Evolutionary conservation across 2,329 filamentous ascomycete species (phyloP), one percentile per base, ranked within the genome.

Genomic region (Didymellaceae sp.): DNA sequence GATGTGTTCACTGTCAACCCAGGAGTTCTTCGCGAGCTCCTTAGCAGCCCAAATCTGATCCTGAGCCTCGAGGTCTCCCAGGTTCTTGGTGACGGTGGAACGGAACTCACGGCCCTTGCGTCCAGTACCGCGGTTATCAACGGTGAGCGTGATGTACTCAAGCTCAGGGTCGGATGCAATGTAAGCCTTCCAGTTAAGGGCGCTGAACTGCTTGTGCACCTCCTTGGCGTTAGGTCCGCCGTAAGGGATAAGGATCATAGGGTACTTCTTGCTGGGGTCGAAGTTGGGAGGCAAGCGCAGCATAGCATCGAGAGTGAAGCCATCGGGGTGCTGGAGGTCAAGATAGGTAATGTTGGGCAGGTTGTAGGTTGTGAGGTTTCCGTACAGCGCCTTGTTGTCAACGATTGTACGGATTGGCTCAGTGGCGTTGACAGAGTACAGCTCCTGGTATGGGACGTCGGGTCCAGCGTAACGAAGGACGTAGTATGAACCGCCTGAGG

Each of bases 1-100:
- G 11, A 89, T 78, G 61, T 85, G 81, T 9, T 80, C 68, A 1
- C 74, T 68, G 62, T 89, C 82, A 49, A 88, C 77, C 66, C 78
- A 89, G 0, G 71, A 46, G 51, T 80, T 75, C 48, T 76, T 74
- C 0, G 78, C 75, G 3, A 87, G 76, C 63, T 84, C 70, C 51
- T 80, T 74, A 0, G 86, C 86, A 0, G 85, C 86, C 80, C 82
- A 88, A 59, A 88, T 81, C 66, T 89, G 86, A 64, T 89, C 86
- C 16, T 80, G 68, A 0, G 86, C 80, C 63, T 89, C 86, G 2
- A 87, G 77, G 24, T 80, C 77, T 11, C 86, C 86, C 0, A 89
- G 80, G 18, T 83, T 83, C 2, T 77, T 76, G 0, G 83, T 74
- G 0, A 89, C 85, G 1, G 77, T 62, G 1, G 80, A 77, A 1